These are phyloP conservation scores for Keithomyces neogunnii DNA, from an alignment of 2,329 filamentous ascomycete species.

Conservation along the genomic window DNA sequence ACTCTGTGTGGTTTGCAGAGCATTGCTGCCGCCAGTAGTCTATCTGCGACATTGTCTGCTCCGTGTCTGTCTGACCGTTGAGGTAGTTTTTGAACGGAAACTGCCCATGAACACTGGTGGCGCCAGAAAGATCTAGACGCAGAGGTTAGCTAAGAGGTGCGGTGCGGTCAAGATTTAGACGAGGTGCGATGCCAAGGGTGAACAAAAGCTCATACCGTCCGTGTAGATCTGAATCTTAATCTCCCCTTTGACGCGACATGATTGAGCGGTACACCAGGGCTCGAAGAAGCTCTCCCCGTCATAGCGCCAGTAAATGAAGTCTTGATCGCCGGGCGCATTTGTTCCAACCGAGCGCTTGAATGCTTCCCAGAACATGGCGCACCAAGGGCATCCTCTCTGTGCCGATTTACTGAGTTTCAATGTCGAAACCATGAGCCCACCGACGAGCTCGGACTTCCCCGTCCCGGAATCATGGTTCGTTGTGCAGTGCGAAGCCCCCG, in stretches of 20 bases:
- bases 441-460: neutral
- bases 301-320: neutral
- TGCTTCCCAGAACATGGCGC: neutral
- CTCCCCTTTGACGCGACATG: neutral
- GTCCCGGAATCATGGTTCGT: neutral
- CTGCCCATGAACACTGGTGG: neutral
- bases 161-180: no score
- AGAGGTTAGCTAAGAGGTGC: no score
- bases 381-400: neutral
- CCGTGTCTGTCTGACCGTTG: neutral
- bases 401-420: neutral
- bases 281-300: neutral
- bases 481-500: neutral
- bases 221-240: neutral
- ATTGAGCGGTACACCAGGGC: neutral
- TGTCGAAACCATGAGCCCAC: neutral
- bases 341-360: neutral
- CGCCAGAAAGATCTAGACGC: neutral
- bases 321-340: neutral
- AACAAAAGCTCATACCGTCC: neutral
- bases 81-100: neutral
- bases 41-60: neutral
- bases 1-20: neutral
- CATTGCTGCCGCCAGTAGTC: neutral
- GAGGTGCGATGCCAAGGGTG: no score